Evolutionary conservation across 2,329 filamentous ascomycete species (phyloP).

Genomic region (Penicillium glabrum): DNA sequence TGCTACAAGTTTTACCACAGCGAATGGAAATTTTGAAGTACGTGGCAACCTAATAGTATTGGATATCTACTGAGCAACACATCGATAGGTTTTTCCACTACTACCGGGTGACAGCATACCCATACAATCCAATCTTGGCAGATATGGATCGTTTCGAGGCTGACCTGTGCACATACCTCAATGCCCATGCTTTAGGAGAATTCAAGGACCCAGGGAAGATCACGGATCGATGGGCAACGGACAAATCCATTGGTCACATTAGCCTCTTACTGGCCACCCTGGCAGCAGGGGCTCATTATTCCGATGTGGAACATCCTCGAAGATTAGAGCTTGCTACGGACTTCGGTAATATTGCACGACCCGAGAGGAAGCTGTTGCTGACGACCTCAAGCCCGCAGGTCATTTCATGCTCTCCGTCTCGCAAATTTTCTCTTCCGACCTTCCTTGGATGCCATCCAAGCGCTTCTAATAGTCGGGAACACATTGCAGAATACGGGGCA

Average conservation of each 20-base stretch:
- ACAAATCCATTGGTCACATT: slow-evolving; percentile 28
- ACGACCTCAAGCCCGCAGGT: slow-evolving; percentile 23
- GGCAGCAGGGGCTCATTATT: slow-evolving; percentile 33
- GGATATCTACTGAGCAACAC: background rate
- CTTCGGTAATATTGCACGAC: slow-evolving; percentile 23
- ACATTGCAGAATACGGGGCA: slow-evolving; percentile 37
- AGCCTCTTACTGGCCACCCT: slow-evolving; percentile 30
- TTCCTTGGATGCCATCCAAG: slow-evolving; percentile 56
- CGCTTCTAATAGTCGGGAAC: slow-evolving; percentile 57
- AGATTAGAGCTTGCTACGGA: slow-evolving; percentile 26
- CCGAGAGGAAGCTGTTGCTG: background rate
- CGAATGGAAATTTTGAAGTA: slow-evolving; percentile 29
- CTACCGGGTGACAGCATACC: slow-evolving; percentile 28
- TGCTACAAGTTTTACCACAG: slow-evolving; percentile 26
- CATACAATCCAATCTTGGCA: slow-evolving; percentile 32
- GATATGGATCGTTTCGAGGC: slow-evolving; percentile 32
- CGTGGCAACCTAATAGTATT: background rate
- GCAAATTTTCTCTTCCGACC: slow-evolving; percentile 60
- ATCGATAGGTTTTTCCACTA: slow-evolving; percentile 31
- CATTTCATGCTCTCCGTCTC: slow-evolving; percentile 54
- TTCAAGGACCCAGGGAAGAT: slow-evolving; percentile 18
- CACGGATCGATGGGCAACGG: slow-evolving; percentile 24
- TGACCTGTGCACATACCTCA: slow-evolving; percentile 31
- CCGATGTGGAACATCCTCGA: slow-evolving; percentile 27
- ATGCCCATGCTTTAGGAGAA: slow-evolving; percentile 24